Evolutionary conservation across 2,329 filamentous ascomycete species (phyloP).

Genomic region (Cercospora zeina): DNA sequence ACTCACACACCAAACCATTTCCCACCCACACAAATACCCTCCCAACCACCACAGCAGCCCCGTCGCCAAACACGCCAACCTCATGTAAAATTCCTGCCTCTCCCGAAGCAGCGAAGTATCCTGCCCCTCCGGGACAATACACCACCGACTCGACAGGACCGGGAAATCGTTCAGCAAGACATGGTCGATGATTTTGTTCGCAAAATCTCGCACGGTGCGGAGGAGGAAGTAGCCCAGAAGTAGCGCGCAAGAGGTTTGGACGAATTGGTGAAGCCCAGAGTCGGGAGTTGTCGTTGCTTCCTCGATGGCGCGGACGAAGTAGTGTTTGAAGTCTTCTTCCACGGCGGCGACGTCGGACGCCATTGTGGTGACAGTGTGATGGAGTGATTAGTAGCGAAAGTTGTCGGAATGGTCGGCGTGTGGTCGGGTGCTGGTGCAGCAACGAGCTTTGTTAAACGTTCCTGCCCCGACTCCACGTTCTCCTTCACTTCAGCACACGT

Average conservation of each 20-base stretch:
- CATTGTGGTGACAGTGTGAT: not conserved
- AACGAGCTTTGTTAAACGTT: not conserved
- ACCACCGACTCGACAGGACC: not conserved
- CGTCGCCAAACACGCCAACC: not conserved
- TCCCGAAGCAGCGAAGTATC: not conserved
- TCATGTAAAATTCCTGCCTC: not conserved
- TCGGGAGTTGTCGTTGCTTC: not conserved
- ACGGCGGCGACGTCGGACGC: not conserved
- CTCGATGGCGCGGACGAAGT: not conserved
- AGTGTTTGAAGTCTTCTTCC: not conserved
- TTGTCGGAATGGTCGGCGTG: not conserved
- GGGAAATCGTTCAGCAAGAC: constrained; percentile 2
- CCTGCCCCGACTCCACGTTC: not conserved
- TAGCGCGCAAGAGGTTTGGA: not conserved
- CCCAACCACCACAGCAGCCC: constrained; percentile 8
- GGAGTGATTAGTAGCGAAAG: not conserved
- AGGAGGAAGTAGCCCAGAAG: not conserved
- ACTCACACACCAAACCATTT: constrained; percentile 7
- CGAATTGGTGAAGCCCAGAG: not conserved
- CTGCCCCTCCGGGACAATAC: not conserved
- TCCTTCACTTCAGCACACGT: not conserved
- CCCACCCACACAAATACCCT: not conserved
- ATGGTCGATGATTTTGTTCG: constrained; percentile 1
- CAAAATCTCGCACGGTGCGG: not conserved
- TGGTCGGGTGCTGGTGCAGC: not conserved